Conservation (phyloP, 345 rosid species). For the Conringia planisiliqua region DNA sequence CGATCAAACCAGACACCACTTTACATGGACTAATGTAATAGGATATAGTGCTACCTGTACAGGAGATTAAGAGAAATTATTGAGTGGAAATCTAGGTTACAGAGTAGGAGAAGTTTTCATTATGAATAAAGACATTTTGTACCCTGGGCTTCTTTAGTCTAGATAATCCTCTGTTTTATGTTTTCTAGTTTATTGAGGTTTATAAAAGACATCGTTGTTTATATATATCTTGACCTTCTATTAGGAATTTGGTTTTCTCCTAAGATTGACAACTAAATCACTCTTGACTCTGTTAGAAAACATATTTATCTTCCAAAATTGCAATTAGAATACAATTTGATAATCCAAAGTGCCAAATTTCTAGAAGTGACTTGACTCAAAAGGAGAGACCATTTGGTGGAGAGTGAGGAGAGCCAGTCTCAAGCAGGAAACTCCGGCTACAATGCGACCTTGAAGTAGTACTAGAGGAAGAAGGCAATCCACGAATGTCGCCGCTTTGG, state of each 20-base stretch:
- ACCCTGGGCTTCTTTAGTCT: slow-evolving; percentile 12
- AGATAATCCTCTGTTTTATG: slow-evolving; percentile 19
- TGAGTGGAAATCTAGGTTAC: slow-evolving; percentile 25
- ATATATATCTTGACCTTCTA: not conserved
- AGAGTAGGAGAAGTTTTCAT: slow-evolving; percentile 22
- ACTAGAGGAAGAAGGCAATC: slow-evolving; percentile 87
- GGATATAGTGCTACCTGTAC: slow-evolving; percentile 34
- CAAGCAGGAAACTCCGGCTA: slow-evolving; percentile 81
- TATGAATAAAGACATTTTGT: slow-evolving; percentile 19
- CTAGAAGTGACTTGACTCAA: slow-evolving; percentile 5
- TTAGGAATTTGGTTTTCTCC: not conserved
- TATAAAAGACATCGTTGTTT: not conserved
- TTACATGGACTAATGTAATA: slow-evolving; percentile 23
- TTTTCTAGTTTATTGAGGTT: not conserved
- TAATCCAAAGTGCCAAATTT: not conserved
- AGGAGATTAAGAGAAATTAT: slow-evolving; percentile 23
- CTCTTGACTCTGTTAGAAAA: slow-evolving; percentile 7
- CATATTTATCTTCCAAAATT: slow-evolving; percentile 12
- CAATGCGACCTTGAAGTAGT: slow-evolving; percentile 92
- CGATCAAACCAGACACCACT: slow-evolving; percentile 5
- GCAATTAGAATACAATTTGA: slow-evolving; percentile 13
- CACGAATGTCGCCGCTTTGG: slow-evolving; percentile 62
- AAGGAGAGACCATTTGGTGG: slow-evolving; percentile 36
- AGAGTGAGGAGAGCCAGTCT: slow-evolving; percentile 80
- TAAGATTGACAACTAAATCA: not conserved